These are phyloP conservation scores for Lepraria neglecta DNA, from an alignment of 495 filamentous ascomycete genomes.

Conservation along the genomic window DNA sequence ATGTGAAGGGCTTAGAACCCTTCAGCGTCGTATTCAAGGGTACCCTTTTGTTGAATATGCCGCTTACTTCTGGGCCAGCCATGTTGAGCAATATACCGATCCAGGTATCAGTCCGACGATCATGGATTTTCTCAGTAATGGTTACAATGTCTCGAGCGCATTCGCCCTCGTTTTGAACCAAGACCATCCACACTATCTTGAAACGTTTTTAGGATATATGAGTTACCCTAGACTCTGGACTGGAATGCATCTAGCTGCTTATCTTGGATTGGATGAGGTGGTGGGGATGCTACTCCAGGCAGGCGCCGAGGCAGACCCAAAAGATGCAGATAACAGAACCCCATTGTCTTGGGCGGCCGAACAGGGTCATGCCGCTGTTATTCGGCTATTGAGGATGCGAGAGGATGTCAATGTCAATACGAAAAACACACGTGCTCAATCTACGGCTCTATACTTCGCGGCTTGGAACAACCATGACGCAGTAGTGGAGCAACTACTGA, in stretches of 20 bases:
- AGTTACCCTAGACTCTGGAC: background rate
- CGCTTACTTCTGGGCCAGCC: background rate
- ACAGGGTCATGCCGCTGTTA: background rate
- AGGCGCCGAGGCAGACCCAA: background rate
- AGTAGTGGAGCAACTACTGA: background rate
- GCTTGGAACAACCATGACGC: background rate
- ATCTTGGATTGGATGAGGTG: background rate
- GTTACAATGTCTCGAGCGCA: background rate
- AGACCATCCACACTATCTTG: background rate
- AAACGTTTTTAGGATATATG: background rate
- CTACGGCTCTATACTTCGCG: no score
- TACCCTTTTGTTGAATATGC: slow-evolving; percentile 3
- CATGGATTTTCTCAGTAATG: background rate
- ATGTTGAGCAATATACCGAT: background rate
- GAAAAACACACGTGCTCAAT: no score
- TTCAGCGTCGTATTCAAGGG: background rate
- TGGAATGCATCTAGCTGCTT: background rate
- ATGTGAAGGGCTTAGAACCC: background rate
- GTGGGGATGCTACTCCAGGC: background rate
- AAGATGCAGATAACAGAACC: background rate
- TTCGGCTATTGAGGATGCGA: no score
- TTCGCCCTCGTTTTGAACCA: background rate
- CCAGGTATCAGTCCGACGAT: background rate
- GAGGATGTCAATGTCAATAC: no score
- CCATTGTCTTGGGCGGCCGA: slow-evolving; percentile 2